These are phyloP conservation scores for Gossypium ekmanianum DNA, from an alignment of 345 rosid genomes.

Conservation along the genomic window DNA sequence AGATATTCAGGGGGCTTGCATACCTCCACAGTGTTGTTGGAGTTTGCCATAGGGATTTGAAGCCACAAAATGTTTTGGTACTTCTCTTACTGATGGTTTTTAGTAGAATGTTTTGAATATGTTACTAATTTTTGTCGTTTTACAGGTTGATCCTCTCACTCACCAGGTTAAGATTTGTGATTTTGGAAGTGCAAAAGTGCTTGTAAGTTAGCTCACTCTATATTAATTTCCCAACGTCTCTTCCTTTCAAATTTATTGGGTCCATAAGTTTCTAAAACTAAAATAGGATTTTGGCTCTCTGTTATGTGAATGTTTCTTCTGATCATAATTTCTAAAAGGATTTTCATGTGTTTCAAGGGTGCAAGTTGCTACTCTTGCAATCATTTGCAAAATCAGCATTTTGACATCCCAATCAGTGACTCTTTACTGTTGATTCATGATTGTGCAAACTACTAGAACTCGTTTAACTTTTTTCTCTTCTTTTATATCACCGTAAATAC, in stretches of 20 bases:
- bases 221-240: neutral
- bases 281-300: neutral
- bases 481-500: neutral
- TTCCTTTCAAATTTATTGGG: neutral
- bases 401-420: neutral
- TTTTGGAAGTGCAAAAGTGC: slow-evolving; percentile 92
- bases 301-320: neutral
- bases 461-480: neutral
- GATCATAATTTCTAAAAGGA: neutral
- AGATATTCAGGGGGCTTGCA: slow-evolving; percentile 85
- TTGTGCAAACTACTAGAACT: neutral
- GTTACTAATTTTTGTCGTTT: slow-evolving; percentile 17
- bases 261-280: neutral
- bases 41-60: slow-evolving; percentile 84
- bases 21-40: slow-evolving; percentile 77
- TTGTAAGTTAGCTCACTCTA: slow-evolving; percentile 36
- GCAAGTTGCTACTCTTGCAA: neutral
- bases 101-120: no score
- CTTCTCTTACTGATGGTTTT: slow-evolving; percentile 7
- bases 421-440: neutral
- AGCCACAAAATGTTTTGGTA: slow-evolving; percentile 92
- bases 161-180: slow-evolving; percentile 34
- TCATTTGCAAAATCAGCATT: neutral
- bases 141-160: slow-evolving; percentile 92
- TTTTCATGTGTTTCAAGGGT: neutral